Percentiles rank a stretch among this genome's conserved stretches.
Conservation (phyloP, 2,329 filamentous ascomycete genomes). For the Ascochyta pisi region DNA sequence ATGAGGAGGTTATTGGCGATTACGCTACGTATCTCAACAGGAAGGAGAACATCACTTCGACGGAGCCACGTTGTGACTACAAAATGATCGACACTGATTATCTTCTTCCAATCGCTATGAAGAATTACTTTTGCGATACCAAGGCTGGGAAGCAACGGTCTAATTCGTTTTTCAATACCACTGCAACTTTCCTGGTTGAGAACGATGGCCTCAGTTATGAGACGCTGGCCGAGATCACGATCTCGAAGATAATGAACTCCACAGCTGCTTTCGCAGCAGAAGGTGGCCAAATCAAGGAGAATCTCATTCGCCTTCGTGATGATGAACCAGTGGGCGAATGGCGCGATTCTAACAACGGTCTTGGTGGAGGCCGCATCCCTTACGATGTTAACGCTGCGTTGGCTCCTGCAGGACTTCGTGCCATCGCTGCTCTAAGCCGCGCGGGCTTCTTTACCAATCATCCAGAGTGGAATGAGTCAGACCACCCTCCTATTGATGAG, state of each 20-base stretch:
- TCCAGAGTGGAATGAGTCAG: conserved; percentile 52
- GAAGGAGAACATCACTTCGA: conserved; percentile 61
- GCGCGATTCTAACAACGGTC: conserved; percentile 66
- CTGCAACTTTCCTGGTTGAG: conserved; percentile 57
- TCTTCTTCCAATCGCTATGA: conserved; percentile 64
- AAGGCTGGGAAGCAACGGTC: conserved; percentile 50
- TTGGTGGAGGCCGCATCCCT: conserved; percentile 68
- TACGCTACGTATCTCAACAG: conserved; percentile 68
- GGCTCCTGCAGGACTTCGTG: conserved; percentile 65
- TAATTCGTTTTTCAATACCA: conserved; percentile 49
- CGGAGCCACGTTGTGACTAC: conserved; percentile 63
- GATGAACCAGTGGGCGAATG: conserved; percentile 66
- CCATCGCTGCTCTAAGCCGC: conserved; percentile 61
- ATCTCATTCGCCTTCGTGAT: conserved; percentile 65
- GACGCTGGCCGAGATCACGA: conserved; percentile 59
- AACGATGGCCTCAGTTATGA: conserved; percentile 63
- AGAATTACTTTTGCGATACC: conserved; percentile 63
- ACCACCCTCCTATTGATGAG: too few relatives aligned
- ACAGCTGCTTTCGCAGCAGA: conserved; percentile 60
- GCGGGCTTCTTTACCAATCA: conserved; percentile 60
- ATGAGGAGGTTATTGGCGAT: conserved; percentile 71
- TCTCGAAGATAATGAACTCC: conserved; percentile 64
- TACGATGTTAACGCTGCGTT: conserved; percentile 71
- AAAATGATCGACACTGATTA: conserved; percentile 70
- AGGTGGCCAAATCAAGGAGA: conserved; percentile 57